Percentiles rank a stretch among this genome's conserved stretches.
phyloP scores from a whole-genome alignment of 1,284 basidiomycete genomes.

The Schizophyllum commune region DNA sequence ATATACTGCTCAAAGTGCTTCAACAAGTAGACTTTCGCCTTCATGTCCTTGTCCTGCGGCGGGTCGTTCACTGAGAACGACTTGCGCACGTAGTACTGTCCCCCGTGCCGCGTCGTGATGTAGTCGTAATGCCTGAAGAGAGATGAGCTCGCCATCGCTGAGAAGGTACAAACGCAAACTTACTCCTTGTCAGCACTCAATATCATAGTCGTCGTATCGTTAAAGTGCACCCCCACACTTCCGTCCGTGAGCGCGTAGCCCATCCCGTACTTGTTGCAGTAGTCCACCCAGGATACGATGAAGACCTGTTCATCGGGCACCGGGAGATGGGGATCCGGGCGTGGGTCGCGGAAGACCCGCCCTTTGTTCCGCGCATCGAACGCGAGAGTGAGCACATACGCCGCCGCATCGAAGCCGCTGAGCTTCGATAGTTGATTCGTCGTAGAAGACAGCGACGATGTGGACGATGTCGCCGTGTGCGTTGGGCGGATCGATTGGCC shows the following conservation, averaged over 20 bases:
- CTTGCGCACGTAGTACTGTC: constrained; percentile 64
- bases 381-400: constrained; percentile 59
- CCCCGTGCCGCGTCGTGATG: constrained; percentile 57
- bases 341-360: constrained; percentile 56
- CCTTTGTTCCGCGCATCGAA: constrained; percentile 59
- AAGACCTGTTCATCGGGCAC: constrained; percentile 76
- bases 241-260: constrained; percentile 96
- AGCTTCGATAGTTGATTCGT: constrained; percentile 24
- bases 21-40: constrained; percentile 83
- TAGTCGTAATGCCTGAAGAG: constrained; percentile 74
- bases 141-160: constrained; percentile 6
- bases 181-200: constrained; percentile 79
- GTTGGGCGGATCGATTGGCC: neutral
- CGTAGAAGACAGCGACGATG: neutral
- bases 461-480: neutral
- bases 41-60: constrained; percentile 57
- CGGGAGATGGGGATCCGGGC: constrained; percentile 42
- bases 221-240: constrained; percentile 92
- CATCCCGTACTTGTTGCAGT: constrained; percentile 98
- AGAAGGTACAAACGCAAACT: constrained; percentile 23
- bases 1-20: constrained; percentile 93
- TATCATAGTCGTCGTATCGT: constrained; percentile 85
- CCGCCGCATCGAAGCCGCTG: constrained; percentile 59
- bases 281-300: constrained; percentile 96
- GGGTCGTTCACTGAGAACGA: constrained; percentile 55